Evolutionary conservation across 805 yeast species (phyloP).

Genomic region (Starmera caribaea): DNA sequence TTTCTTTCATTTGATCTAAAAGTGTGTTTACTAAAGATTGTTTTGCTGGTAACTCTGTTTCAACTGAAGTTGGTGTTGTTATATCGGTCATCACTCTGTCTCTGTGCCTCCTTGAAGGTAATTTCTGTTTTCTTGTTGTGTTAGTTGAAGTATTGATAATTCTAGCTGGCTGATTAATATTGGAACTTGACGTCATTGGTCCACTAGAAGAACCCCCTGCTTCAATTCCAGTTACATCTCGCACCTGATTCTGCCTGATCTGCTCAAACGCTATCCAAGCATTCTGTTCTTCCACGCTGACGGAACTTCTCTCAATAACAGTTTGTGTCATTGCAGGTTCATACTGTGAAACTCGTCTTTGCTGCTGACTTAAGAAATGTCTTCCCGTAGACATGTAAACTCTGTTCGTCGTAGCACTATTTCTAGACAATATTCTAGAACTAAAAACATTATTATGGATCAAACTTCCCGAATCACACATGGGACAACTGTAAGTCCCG

Average conservation of each 20-base stretch:
- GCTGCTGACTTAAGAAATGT: no score
- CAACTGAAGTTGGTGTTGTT: neutral
- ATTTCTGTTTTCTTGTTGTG: slow-evolving; percentile 9
- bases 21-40: slow-evolving; percentile 10
- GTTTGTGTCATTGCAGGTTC: neutral
- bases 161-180: neutral
- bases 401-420: slow-evolving; percentile 19
- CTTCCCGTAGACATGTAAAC: slow-evolving; percentile 11
- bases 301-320: neutral
- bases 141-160: neutral
- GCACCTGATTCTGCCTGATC: slow-evolving; percentile 5
- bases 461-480: slow-evolving; percentile 35
- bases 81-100: neutral
- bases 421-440: slow-evolving; percentile 15
- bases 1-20: slow-evolving; percentile 12
- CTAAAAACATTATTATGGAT: slow-evolving; percentile 9
- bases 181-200: neutral
- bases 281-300: slow-evolving; percentile 11
- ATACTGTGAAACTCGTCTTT: neutral
- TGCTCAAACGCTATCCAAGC: slow-evolving; percentile 16
- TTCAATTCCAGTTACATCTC: neutral
- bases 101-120: slow-evolving; percentile 11
- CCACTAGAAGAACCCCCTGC: neutral
- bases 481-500: slow-evolving; percentile 38
- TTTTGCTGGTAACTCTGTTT: neutral